Conservation (phyloP, 345 rosid species). For the Streptanthus diversifolius region DNA sequence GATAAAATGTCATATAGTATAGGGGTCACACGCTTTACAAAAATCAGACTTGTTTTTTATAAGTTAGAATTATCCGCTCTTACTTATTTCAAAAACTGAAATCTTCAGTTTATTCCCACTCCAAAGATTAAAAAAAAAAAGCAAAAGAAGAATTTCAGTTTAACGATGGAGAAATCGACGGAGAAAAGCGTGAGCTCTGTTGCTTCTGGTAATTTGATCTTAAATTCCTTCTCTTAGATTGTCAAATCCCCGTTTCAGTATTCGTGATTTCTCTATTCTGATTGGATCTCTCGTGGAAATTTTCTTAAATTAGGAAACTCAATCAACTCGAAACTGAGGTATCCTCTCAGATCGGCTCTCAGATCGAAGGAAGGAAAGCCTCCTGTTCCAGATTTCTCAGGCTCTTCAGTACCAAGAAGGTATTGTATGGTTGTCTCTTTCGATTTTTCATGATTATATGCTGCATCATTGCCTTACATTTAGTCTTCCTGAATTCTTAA, state of each 20-base stretch:
- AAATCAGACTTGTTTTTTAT: not conserved
- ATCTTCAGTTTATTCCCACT: constrained; percentile 20
- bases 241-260: not conserved
- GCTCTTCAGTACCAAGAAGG: constrained; percentile 38
- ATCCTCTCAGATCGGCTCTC: constrained; percentile 76
- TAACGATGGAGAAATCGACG: constrained; percentile 33
- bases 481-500: too few relatives aligned
- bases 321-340: constrained; percentile 60
- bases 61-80: constrained; percentile 26
- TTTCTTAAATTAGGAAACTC: constrained; percentile 30
- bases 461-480: too few relatives aligned
- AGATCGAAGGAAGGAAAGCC: constrained; percentile 62
- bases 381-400: constrained; percentile 39
- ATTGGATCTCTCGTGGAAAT: not conserved
- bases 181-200: constrained; percentile 42
- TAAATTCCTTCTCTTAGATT: not conserved
- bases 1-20: not conserved
- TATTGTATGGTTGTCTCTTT: not conserved
- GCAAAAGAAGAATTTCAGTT: not conserved
- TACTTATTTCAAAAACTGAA: not conserved
- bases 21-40: not conserved
- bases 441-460: too few relatives aligned
- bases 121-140: not conserved
- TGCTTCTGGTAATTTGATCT: constrained; percentile 42
- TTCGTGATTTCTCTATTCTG: not conserved